phyloP scores from a whole-genome alignment of 1,284 basidiomycete species.

The Fistulinella staudtii region DNA sequence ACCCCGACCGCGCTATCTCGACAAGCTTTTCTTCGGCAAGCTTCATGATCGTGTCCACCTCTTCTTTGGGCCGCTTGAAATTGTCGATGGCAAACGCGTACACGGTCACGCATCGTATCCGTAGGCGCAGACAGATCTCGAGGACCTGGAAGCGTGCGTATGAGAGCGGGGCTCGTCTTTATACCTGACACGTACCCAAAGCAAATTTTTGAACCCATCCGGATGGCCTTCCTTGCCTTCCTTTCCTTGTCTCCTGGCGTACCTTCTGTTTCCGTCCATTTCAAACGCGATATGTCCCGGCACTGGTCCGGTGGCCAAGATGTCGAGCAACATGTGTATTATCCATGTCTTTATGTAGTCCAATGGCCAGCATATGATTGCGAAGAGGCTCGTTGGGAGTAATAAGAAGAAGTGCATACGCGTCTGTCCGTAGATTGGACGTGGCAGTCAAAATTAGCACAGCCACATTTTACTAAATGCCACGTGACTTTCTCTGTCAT shows the following conservation, averaged over 20 bases:
- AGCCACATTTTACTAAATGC: slow-evolving; percentile 18
- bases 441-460: slow-evolving; percentile 7
- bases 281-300: slow-evolving; percentile 93
- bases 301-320: slow-evolving; percentile 80
- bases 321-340: slow-evolving; percentile 44
- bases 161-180: neutral
- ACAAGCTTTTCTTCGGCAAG: slow-evolving; percentile 80
- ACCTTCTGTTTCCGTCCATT: slow-evolving; percentile 97
- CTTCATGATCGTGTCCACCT: slow-evolving; percentile 86
- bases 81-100: slow-evolving; percentile 99
- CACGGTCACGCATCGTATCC: slow-evolving; percentile 81
- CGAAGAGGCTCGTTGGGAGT: slow-evolving; percentile 9
- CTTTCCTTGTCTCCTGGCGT: slow-evolving; percentile 71
- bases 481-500: neutral
- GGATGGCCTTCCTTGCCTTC: slow-evolving; percentile 75
- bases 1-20: slow-evolving; percentile 86
- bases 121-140: slow-evolving; percentile 75
- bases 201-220: slow-evolving; percentile 81
- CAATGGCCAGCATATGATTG: slow-evolving; percentile 12
- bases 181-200: slow-evolving; percentile 55
- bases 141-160: slow-evolving; percentile 55
- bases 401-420: neutral
- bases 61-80: slow-evolving; percentile 84
- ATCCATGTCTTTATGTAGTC: slow-evolving; percentile 23
- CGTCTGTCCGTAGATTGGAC: neutral